Conservation (phyloP, 345 rosid species). For the Anastatica hierochuntica region DNA sequence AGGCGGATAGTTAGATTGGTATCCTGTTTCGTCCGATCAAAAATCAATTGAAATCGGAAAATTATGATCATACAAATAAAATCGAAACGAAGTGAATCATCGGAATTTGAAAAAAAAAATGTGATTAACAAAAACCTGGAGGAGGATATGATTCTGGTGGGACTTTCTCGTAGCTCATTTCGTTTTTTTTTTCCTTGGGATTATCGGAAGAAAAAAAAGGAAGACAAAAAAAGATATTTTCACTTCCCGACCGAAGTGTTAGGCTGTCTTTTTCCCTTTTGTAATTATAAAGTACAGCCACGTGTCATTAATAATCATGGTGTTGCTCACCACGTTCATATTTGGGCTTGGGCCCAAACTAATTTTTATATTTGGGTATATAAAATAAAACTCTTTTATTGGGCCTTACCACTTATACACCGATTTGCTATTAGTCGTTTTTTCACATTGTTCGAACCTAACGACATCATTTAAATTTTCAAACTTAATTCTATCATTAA, state of each 20-base stretch:
- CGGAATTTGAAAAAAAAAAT: neutral
- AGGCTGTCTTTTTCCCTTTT: too few species aligned
- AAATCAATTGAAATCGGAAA: neutral
- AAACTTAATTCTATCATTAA: too few species aligned
- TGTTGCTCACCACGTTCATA: slow-evolving; percentile 13
- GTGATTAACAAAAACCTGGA: slow-evolving; percentile 31
- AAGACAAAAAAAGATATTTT: neutral
- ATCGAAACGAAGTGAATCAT: neutral
- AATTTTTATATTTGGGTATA: neutral
- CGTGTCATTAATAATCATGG: neutral
- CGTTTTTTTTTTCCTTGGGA: neutral
- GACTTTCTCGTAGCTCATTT: slow-evolving; percentile 56
- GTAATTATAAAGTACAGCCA: slow-evolving; percentile 2
- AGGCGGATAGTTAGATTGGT: slow-evolving; percentile 20
- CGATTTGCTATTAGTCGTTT: too few species aligned
- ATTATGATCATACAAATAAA: neutral
- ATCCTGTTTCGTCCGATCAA: slow-evolving; percentile 5
- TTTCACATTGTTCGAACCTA: too few species aligned
- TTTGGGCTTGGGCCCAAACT: neutral
- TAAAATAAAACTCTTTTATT: neutral
- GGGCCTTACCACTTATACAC: neutral
- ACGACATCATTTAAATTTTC: too few species aligned
- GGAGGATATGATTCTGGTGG: slow-evolving; percentile 49
- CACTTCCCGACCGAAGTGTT: neutral
- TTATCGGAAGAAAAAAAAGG: neutral